Base-by-base conservation (phyloP, 2,329 filamentous ascomycete genomes). In the Fusarium cyanostomum region DNA sequence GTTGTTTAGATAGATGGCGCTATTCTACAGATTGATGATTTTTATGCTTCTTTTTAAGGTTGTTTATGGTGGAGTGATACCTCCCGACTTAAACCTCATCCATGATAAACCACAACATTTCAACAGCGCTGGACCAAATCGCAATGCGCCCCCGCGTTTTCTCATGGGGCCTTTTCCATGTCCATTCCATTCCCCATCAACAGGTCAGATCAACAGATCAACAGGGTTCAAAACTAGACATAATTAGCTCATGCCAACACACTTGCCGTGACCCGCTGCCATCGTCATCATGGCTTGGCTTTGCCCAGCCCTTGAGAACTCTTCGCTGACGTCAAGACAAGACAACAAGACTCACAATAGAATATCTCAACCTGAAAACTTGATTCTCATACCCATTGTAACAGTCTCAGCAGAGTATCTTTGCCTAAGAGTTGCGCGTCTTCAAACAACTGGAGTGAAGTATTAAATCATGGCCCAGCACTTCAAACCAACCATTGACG, bases 401-500 rank as follows among this genome's bases (percentile, higher is more conserved):
- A 26, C n/a, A 15, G 5, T 28, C 24, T 35, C 30, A 4, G 49
- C 28, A 44, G 15, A 18, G 8, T 4, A 12, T 12, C 31, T 30
- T 45, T 15, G 18, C 9, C 12, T 27, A 31, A 31, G n/a, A 45
- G 28, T 13, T 42, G 7, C 41, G 41, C 21, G 5, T 13, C 24
- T 21, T 21, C 21, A 21, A 21, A 21, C 21, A 21, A 6, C 21
- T 6, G 6, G 21, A 21, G 21, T 4, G 21, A 21, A 21, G 6
- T 21, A 21, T 4, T 21, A 21, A 21, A 21, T 6, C 21, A 21
- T 73, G 72, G 51, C 64, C 4, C 70, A 72, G 3, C 68, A 69
- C 21, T 72, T 59, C 55, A 70, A 68, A 16, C 72, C 71, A 8
- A 63, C 62, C 1, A 65, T 71, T 11, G 63, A 71, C 50, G 61